Percentiles rank a stretch among this genome's conserved stretches.
These are phyloP conservation scores for Nakaseomyces glabratus DNA, from an alignment of 1,139 yeast species.

Conservation along the genomic window DNA sequence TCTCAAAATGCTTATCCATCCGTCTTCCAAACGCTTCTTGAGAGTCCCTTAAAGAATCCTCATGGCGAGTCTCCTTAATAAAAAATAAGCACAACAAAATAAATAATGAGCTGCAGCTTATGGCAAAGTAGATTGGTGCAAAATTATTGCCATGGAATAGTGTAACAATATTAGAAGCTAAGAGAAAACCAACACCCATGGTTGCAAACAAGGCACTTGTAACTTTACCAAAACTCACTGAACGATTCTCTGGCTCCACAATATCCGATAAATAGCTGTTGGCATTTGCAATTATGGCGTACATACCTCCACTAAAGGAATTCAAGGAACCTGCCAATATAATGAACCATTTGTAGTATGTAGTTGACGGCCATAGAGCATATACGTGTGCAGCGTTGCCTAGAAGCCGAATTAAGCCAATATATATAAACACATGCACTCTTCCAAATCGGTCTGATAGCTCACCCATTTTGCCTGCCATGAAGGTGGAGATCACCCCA, in stretches of 20 bases:
- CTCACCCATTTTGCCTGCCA: constrained; percentile 22
- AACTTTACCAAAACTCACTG: constrained; percentile 42
- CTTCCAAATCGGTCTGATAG: constrained; percentile 23
- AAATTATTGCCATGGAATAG: constrained; percentile 10
- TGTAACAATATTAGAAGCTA: constrained; percentile 37
- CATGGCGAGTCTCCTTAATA: constrained; percentile 15
- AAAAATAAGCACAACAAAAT: constrained; percentile 10
- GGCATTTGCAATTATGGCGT: constrained; percentile 40
- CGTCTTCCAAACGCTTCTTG: constrained; percentile 9
- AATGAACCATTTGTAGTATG: constrained; percentile 12
- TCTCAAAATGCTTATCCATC: constrained; percentile 6
- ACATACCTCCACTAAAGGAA: constrained; percentile 37
- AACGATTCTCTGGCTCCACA: constrained; percentile 42
- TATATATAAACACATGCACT: constrained; percentile 18
- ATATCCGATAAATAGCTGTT: constrained; percentile 53
- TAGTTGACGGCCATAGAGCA: constrained; percentile 11
- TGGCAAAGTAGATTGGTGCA: constrained; percentile 10
- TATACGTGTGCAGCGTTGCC: constrained; percentile 11
- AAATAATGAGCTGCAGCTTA: constrained; percentile 9
- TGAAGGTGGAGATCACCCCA: constrained; percentile 16
- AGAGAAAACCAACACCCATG: constrained; percentile 46
- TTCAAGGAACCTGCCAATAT: constrained; percentile 10
- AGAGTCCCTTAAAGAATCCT: constrained; percentile 12
- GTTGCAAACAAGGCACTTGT: constrained; percentile 47
- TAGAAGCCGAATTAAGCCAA: constrained; percentile 11